phyloP scores from a whole-genome alignment of 768 basidiomycete species.

The Trametopsis cervina region DNA sequence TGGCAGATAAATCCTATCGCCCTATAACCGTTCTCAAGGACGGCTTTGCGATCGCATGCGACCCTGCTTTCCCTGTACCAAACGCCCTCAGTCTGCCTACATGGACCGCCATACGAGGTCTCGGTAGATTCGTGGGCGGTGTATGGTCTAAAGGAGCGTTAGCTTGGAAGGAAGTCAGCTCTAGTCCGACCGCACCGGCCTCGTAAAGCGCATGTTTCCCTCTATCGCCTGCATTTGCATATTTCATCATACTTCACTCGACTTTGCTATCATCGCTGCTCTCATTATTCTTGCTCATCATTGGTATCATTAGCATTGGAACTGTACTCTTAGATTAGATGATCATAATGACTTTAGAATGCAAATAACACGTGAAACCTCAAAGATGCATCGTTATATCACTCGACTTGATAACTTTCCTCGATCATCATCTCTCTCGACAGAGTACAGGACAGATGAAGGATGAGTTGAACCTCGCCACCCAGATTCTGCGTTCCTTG shows the following conservation, averaged over 20 bases:
- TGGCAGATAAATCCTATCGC: not conserved
- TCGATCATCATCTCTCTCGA: not conserved
- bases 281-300: too few species aligned
- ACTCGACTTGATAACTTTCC: not conserved
- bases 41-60: constrained; percentile 6
- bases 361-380: too few species aligned
- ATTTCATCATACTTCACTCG: too few species aligned
- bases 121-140: constrained; percentile 17
- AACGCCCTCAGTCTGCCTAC: constrained; percentile 11
- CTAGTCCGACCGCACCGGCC: too few species aligned
- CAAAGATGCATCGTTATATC: too few species aligned
- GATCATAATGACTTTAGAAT: too few species aligned
- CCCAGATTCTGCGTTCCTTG: not conserved
- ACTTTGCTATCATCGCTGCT: too few species aligned
- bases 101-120: constrained; percentile 4
- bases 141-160: constrained; percentile 15
- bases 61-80: not conserved
- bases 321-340: too few species aligned
- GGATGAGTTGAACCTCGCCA: too few species aligned
- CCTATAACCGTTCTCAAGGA: constrained; percentile 3
- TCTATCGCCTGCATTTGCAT: too few species aligned
- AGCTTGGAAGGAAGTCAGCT: constrained; percentile 19
- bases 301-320: too few species aligned
- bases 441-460: not conserved
- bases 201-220: too few species aligned